Evolutionary conservation across 2,329 filamentous ascomycete species (phyloP).

Genomic region (Trichoderma sp.): DNA sequence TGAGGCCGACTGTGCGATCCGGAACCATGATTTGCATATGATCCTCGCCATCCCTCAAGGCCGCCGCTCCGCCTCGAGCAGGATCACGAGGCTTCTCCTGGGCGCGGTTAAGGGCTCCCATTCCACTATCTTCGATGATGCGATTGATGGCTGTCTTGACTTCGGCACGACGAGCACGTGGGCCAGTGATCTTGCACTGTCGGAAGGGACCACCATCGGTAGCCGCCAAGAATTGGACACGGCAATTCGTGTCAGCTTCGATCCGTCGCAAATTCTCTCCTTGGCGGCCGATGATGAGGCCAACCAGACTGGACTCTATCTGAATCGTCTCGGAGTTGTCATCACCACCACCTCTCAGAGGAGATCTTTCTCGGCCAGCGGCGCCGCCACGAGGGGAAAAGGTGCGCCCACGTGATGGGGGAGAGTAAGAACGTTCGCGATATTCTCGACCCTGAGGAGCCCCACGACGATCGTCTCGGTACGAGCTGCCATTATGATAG

Average conservation of each 20-base stretch:
- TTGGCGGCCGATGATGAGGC: constrained; percentile 84
- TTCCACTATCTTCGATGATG: constrained; percentile 75
- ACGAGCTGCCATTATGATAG: constrained; percentile 71
- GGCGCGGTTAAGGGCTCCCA: constrained; percentile 48
- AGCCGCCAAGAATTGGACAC: constrained; percentile 83
- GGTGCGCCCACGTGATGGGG: constrained; percentile 50
- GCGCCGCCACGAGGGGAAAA: constrained; percentile 60
- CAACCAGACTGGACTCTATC: constrained; percentile 83
- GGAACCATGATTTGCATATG: constrained; percentile 93
- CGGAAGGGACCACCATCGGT: constrained; percentile 71
- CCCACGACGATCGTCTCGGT: constrained; percentile 78
- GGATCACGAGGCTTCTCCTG: constrained; percentile 42
- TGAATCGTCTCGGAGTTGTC: constrained; percentile 79
- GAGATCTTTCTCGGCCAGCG: constrained; percentile 58
- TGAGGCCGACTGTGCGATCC: constrained; percentile 86
- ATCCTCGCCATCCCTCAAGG: constrained; percentile 75
- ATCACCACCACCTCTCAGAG: constrained; percentile 53
- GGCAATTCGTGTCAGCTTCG: constrained; percentile 75
- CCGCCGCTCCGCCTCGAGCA: constrained; percentile 39
- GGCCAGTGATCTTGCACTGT: constrained; percentile 82
- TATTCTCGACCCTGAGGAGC: constrained; percentile 44
- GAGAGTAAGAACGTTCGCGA: constrained; percentile 73
- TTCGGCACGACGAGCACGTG: constrained; percentile 66
- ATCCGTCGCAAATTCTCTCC: constrained; percentile 86
- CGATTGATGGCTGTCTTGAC: constrained; percentile 81